Conservation (phyloP, 208 protist genomes). For the Zelonia costaricensis region DNA sequence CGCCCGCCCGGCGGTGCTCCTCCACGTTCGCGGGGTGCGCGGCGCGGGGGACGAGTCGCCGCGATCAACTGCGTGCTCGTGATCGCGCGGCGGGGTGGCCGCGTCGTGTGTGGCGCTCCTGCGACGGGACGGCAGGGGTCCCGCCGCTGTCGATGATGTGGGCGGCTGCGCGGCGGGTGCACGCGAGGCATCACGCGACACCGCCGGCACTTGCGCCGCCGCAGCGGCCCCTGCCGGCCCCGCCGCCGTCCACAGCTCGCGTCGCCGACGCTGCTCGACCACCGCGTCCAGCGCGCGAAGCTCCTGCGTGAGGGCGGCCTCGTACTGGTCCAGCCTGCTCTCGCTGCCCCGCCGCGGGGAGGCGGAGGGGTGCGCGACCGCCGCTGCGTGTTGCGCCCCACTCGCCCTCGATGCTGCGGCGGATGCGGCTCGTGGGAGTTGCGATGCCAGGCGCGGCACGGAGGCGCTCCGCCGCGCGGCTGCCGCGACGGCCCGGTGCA, state of each 20-base stretch:
- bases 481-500: constrained; percentile 9
- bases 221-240: constrained; percentile 4
- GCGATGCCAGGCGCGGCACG: not conserved
- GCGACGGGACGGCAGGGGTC: too few species aligned
- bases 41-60: constrained; percentile 11
- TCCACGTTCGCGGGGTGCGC: not conserved
- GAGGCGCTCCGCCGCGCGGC: constrained; percentile 17
- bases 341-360: not conserved
- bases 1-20: too few species aligned
- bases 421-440: not conserved
- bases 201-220: not conserved
- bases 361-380: too few species aligned
- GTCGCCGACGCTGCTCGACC: constrained; percentile 26
- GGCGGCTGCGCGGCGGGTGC: not conserved
- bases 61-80: too few species aligned
- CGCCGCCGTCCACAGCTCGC: constrained; percentile 15
- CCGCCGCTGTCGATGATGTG: too few species aligned
- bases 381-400: not conserved
- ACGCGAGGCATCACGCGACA: not conserved
- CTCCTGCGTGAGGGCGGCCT: constrained; percentile 13
- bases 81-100: too few species aligned
- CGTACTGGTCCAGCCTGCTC: constrained; percentile 18
- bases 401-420: too few species aligned
- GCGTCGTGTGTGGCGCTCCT: too few species aligned
- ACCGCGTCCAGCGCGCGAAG: constrained; percentile 15